Evolutionary conservation across 2,329 filamentous ascomycete genomes (phyloP).

Genomic region (Ceratocystis papillata): DNA sequence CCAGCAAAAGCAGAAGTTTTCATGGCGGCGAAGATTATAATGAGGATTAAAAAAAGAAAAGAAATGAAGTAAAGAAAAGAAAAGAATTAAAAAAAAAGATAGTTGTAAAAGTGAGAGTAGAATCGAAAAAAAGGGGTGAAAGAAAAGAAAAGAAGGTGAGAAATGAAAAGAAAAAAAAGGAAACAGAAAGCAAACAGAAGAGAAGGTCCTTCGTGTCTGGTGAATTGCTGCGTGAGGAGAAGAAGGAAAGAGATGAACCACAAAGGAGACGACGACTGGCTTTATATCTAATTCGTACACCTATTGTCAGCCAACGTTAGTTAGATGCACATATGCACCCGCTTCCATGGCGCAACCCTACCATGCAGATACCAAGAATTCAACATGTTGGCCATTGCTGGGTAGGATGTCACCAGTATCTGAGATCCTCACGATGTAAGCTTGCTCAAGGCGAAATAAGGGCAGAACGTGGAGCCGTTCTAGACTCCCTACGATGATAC

Average conservation of each 20-base stretch:
- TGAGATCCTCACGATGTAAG: not conserved
- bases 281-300: not conserved
- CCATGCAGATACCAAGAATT: not conserved
- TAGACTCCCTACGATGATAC: not conserved
- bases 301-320: not conserved
- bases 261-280: not conserved
- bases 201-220: constrained; percentile 19
- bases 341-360: not conserved
- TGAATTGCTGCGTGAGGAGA: constrained; percentile 21
- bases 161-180: constrained; percentile 14
- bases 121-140: constrained; percentile 6
- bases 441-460: not conserved
- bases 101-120: not conserved
- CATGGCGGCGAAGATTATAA: not conserved
- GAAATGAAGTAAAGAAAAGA: not conserved
- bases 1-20: constrained; percentile 20
- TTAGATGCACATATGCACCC: not conserved
- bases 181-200: constrained; percentile 18
- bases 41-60: not conserved
- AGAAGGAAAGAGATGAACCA: not conserved
- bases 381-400: no score
- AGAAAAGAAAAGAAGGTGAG: constrained; percentile 6
- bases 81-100: not conserved
- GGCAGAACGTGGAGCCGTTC: not conserved
- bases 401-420: no score